Evolutionary conservation across 225 moss, liverwort and hornwort species (phyloP).

Genomic region (Pleurozium schreberi): DNA sequence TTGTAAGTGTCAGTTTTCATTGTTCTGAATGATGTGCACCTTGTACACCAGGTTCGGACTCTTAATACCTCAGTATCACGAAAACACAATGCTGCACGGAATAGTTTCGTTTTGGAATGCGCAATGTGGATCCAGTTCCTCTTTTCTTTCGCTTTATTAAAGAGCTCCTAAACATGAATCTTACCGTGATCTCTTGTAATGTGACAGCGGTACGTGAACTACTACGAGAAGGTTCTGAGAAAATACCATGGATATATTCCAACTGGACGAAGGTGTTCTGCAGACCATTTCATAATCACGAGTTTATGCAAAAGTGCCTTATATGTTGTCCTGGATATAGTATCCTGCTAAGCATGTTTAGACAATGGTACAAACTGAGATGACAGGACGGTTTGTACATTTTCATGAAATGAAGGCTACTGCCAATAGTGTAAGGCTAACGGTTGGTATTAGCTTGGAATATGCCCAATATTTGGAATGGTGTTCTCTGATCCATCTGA

Average conservation of each 20-base stretch:
- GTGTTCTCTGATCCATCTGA: neutral
- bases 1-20: constrained; percentile 34
- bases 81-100: neutral
- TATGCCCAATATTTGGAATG: neutral
- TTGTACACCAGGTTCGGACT: neutral
- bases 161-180: neutral
- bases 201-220: constrained; percentile 82
- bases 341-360: neutral
- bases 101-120: neutral
- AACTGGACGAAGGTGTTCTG: constrained; percentile 18
- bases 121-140: neutral
- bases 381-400: neutral
- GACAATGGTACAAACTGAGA: neutral
- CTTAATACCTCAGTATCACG: neutral
- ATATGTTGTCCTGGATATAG: neutral
- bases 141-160: neutral
- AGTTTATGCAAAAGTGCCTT: neutral
- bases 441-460: neutral
- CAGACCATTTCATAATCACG: neutral
- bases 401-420: neutral
- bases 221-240: constrained; percentile 79
- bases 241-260: constrained; percentile 44
- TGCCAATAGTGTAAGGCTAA: neutral
- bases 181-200: neutral
- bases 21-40: neutral